phyloP scores from a whole-genome alignment of 306 rosid genomes.

The Cucurbita pepo region DNA sequence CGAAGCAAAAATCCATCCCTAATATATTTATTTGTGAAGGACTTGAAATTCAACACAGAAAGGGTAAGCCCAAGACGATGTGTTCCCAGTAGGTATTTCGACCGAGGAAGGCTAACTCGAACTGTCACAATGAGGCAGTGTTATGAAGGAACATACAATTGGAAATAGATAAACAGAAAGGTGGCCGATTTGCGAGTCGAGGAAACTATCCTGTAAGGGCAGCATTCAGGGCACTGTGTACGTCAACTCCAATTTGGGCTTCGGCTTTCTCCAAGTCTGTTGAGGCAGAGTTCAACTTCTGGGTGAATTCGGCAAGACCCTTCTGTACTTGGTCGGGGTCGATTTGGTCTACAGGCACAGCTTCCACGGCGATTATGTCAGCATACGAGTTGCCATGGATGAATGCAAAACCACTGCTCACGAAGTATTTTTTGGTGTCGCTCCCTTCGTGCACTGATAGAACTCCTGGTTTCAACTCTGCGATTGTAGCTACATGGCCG shows the following conservation, averaged over 20 bases:
- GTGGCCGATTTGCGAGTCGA: background rate
- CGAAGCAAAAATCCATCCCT: conserved; percentile 5
- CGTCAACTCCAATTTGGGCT: conserved; percentile 92
- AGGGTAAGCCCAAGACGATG: background rate
- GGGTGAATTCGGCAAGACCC: conserved; percentile 88
- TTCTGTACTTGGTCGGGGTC: conserved; percentile 71
- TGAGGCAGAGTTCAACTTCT: conserved; percentile 78
- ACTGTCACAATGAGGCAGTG: conserved; percentile 4
- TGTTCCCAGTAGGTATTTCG: background rate
- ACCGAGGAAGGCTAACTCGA: background rate
- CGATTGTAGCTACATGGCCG: conserved; percentile 92
- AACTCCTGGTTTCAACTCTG: conserved; percentile 91
- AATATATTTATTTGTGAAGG: background rate
- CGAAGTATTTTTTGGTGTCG: conserved; percentile 59
- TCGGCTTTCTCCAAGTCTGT: conserved; percentile 97
- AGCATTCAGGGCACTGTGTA: conserved; percentile 72
- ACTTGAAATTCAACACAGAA: background rate
- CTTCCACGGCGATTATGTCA: conserved; percentile 78
- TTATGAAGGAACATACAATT: background rate
- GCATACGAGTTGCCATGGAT: conserved; percentile 82
- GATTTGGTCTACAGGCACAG: conserved; percentile 64
- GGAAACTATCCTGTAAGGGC: conserved; percentile 57
- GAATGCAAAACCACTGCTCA: conserved; percentile 91
- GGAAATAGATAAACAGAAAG: background rate
- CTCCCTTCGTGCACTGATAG: conserved; percentile 73